A percentile compares a stretch with the other conserved stretches of the same genome.
These are phyloP conservation scores for Saturnispora saitoi DNA, from an alignment of 805 yeast species.

Conservation along the genomic window DNA sequence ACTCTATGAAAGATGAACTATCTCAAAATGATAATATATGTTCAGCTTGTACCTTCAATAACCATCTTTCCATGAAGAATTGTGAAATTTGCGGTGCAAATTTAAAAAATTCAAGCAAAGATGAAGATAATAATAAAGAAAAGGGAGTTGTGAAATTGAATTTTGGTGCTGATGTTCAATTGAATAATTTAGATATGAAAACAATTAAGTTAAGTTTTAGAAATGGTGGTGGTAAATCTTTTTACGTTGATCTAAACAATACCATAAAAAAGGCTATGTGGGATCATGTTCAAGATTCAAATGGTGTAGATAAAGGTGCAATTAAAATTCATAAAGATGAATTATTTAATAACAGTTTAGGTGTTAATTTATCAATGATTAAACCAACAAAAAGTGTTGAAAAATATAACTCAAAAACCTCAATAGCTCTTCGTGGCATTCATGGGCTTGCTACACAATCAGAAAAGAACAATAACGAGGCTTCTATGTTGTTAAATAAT, in stretches of 20 bases:
- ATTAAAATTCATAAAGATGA: constrained; percentile 17
- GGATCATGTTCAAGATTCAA: constrained; percentile 25
- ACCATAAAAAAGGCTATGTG: constrained; percentile 45
- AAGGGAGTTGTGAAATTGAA: background rate
- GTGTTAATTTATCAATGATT: too few relatives aligned
- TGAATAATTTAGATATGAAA: constrained; percentile 20
- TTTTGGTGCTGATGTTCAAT: constrained; percentile 2
- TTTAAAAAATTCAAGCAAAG: constrained; percentile 23
- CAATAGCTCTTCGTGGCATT: constrained; percentile 39
- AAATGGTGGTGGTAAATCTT: constrained; percentile 52
- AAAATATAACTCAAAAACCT: background rate
- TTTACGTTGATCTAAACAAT: constrained; percentile 38
- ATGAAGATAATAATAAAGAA: background rate
- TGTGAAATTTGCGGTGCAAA: constrained; percentile 86
- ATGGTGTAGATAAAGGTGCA: constrained; percentile 31
- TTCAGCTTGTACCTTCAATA: constrained; percentile 53
- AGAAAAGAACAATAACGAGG: constrained; percentile 45
- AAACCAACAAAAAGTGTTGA: background rate
- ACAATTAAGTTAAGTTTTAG: constrained; percentile 67
- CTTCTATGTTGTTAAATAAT: constrained; percentile 50
- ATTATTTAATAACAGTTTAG: background rate
- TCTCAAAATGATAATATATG: constrained; percentile 34
- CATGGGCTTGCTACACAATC: constrained; percentile 57
- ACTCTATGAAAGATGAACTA: constrained; percentile 11
- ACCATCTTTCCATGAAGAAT: constrained; percentile 65